Conservation (phyloP, 805 yeast species). For the Monosporozyma servazzii region DNA sequence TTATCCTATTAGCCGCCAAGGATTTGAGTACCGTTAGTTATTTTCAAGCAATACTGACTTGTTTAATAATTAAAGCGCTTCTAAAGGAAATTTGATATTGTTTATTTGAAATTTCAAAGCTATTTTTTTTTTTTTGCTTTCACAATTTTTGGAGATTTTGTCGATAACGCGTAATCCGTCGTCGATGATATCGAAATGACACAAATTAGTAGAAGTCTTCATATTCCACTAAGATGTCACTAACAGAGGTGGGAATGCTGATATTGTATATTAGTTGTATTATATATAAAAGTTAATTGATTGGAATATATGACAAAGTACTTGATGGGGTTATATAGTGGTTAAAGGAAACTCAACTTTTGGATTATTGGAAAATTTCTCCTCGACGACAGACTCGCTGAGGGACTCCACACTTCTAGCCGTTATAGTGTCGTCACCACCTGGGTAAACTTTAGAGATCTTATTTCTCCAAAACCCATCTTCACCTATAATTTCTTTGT, state of each 20-base stretch:
- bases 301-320: not conserved
- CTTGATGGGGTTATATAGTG: not conserved
- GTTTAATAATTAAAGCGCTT: not conserved
- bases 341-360: not conserved
- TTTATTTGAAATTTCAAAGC: not conserved
- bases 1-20: not conserved
- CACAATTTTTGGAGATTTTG: not conserved
- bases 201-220: not conserved
- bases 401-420: not conserved
- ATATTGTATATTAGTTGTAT: not conserved
- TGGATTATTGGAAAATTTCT: not conserved
- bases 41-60: not conserved
- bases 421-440: not conserved
- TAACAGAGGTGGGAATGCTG: not conserved
- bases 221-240: not conserved
- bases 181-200: not conserved
- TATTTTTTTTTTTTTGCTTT: not conserved
- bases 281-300: not conserved
- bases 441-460: slow-evolving; percentile 29
- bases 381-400: not conserved
- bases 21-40: not conserved
- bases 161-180: not conserved
- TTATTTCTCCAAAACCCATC: slow-evolving; percentile 69
- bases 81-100: not conserved
- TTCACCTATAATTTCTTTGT: slow-evolving; percentile 47